These are phyloP conservation scores for Acacia melanoxylon DNA, from an alignment of 306 rosid genomes.

Conservation along the genomic window DNA sequence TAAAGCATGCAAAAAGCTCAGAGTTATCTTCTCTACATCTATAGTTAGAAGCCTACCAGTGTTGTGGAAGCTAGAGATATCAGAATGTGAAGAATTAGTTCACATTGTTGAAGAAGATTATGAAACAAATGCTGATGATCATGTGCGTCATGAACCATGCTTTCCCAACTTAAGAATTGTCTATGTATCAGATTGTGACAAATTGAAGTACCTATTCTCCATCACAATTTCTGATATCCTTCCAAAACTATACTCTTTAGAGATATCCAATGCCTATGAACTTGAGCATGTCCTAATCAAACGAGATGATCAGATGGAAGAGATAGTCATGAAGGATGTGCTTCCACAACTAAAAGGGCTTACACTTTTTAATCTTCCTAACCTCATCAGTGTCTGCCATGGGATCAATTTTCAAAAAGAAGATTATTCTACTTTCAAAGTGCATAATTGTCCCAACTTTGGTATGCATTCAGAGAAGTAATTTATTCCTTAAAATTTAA, in stretches of 20 bases:
- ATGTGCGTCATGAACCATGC: not conserved
- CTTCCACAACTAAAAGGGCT: not conserved
- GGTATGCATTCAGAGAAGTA: too few relatives aligned
- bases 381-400: not conserved
- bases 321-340: not conserved
- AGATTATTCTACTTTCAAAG: rapidly evolving
- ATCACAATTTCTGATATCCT: not conserved
- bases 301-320: not conserved
- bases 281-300: not conserved
- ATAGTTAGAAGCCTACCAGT: not conserved
- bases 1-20: not conserved
- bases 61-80: rapidly evolving
- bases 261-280: rapidly evolving
- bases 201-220: not conserved
- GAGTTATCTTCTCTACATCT: not conserved
- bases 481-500: too few relatives aligned
- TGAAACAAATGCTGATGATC: not conserved
- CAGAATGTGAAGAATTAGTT: not conserved
- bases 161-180: not conserved
- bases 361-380: not conserved
- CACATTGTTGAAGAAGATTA: not conserved
- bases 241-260: not conserved
- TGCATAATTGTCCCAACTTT: not conserved
- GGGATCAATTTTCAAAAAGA: not conserved
- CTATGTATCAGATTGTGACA: not conserved